Conservation (phyloP, 2,329 filamentous ascomycete genomes). For the Paracorniculantispora psalliotae region DNA sequence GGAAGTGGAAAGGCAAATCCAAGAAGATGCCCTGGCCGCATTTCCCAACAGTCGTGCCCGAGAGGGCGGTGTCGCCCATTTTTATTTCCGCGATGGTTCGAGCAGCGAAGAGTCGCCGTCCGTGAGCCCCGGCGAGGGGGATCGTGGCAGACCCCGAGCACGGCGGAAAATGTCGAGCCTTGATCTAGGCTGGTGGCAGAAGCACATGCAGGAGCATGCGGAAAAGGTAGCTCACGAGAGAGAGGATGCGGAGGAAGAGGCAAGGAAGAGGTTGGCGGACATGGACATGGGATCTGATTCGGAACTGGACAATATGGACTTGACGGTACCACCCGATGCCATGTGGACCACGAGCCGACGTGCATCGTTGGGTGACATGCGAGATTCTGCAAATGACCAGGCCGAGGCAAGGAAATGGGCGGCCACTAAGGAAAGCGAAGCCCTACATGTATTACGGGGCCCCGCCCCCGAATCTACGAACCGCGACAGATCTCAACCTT, state of each 20-base stretch:
- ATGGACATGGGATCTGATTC: slow-evolving; percentile 33
- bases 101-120: slow-evolving; percentile 47
- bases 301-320: slow-evolving; percentile 40
- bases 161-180: slow-evolving; percentile 59
- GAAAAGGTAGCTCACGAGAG: slow-evolving; percentile 50
- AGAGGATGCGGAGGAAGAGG: slow-evolving; percentile 15
- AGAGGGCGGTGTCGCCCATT: slow-evolving; percentile 67
- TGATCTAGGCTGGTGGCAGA: slow-evolving; percentile 67
- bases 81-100: slow-evolving; percentile 60
- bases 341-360: slow-evolving; percentile 38
- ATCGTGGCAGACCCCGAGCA: slow-evolving; percentile 25
- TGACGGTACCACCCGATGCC: slow-evolving; percentile 34
- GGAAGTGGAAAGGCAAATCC: slow-evolving; percentile 73
- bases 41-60: slow-evolving; percentile 68
- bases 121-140: slow-evolving; percentile 29
- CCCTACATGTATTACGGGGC: slow-evolving; percentile 12
- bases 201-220: slow-evolving; percentile 75
- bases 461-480: slow-evolving; percentile 6
- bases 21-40: slow-evolving; percentile 69
- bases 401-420: slow-evolving; percentile 22
- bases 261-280: slow-evolving; percentile 17
- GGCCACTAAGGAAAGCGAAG: slow-evolving; percentile 15
- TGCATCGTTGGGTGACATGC: slow-evolving; percentile 21
- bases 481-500: slow-evolving; percentile 10
- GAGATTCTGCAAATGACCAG: slow-evolving; percentile 23